phyloP scores from a whole-genome alignment of 805 yeast genomes.

The Lachancea dasiensis region DNA sequence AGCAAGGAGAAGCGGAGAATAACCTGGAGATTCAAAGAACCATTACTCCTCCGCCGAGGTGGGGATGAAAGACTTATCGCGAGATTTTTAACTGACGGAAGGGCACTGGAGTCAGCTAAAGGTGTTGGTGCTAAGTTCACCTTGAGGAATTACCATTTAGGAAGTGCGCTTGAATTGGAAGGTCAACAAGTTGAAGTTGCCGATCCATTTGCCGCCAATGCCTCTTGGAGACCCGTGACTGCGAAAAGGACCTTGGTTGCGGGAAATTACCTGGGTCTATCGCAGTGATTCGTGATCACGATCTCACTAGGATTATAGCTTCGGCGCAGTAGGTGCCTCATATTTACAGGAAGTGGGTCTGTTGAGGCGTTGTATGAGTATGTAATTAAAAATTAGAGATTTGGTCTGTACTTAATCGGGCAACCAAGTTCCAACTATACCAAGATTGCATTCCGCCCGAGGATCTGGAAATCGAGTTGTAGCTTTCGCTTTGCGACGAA shows the following conservation, averaged over 20 bases:
- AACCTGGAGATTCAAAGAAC: slow-evolving; percentile 66
- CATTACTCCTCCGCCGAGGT: slow-evolving; percentile 34
- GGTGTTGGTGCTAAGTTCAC: slow-evolving; percentile 69
- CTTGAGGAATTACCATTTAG: slow-evolving; percentile 38
- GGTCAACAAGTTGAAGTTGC: slow-evolving; percentile 33
- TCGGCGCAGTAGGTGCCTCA: background rate
- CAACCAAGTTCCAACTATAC: slow-evolving; percentile 19
- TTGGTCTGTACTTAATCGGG: slow-evolving; percentile 9
- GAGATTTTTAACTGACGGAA: slow-evolving; percentile 71
- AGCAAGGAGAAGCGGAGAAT: slow-evolving; percentile 80
- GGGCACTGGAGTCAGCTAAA: slow-evolving; percentile 62
- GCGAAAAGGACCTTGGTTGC: slow-evolving; percentile 34
- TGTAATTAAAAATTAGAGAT: slow-evolving; percentile 5
- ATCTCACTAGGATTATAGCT: too few species aligned
- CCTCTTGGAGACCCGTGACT: slow-evolving; percentile 32
- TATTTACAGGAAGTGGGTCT: background rate
- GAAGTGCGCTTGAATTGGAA: slow-evolving; percentile 39
- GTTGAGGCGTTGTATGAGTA: slow-evolving; percentile 1
- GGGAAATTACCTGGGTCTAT: slow-evolving; percentile 34
- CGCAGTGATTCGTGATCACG: slow-evolving; percentile 12
- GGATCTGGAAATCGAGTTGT: background rate
- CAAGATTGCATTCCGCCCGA: slow-evolving; percentile 7
- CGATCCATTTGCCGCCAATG: slow-evolving; percentile 35
- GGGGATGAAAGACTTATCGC: slow-evolving; percentile 72
- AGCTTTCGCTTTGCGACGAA: background rate